Evolutionary conservation across 108 stramenopile genomes (phyloP).

Genomic region (Nitzschia inconspicua): DNA sequence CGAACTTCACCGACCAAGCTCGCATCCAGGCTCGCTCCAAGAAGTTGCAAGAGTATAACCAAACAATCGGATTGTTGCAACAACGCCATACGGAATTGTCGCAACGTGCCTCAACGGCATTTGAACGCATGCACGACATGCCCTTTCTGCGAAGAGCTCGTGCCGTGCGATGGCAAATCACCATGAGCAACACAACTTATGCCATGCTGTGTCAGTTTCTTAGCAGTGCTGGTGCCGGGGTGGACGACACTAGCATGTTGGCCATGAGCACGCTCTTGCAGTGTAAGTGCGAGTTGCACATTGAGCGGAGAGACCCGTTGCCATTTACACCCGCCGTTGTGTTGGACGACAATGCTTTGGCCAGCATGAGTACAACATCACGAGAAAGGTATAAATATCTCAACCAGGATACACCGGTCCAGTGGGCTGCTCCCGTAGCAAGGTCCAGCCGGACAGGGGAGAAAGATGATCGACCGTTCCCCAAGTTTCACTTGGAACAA

Average conservation of each 20-base stretch:
- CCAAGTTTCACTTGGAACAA: conserved; percentile 64
- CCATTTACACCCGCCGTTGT: conserved; percentile 71
- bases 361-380: conserved; percentile 19
- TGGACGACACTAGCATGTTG: conserved; percentile 40
- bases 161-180: conserved; percentile 80
- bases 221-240: conserved; percentile 5
- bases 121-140: conserved; percentile 52
- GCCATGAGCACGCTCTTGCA: conserved; percentile 80
- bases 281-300: conserved; percentile 80
- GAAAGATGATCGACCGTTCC: conserved; percentile 60
- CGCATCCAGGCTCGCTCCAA: conserved; percentile 7
- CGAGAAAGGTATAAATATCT: conserved; percentile 11
- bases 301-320: conserved; percentile 78
- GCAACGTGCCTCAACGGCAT: conserved; percentile 34
- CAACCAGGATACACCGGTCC: conserved; percentile 7
- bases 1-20: conserved; percentile 8
- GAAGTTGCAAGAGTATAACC: conserved; percentile 35
- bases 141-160: conserved; percentile 81
- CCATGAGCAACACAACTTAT: conserved; percentile 63
- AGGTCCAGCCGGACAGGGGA: neutral
- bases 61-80: conserved; percentile 30
- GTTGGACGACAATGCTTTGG: conserved; percentile 48
- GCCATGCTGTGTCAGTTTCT: conserved; percentile 57
- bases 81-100: conserved; percentile 56
- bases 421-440: conserved; percentile 74